These are phyloP conservation scores for Talaromyces nanjingensis DNA, from an alignment of 495 filamentous ascomycete genomes.

Conservation along the genomic window DNA sequence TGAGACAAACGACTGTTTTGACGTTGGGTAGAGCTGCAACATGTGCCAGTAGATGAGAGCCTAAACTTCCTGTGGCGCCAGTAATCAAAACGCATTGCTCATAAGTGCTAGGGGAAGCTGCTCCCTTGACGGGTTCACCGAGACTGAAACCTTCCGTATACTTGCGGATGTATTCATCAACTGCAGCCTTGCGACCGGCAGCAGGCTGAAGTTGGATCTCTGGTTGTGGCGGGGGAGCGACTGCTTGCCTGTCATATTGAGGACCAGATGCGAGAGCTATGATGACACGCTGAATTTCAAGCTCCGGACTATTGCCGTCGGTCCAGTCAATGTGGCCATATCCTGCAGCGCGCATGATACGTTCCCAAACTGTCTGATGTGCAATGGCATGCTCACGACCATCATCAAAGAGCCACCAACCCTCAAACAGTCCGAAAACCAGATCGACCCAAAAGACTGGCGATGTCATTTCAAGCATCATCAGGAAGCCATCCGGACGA, in stretches of 20 bases:
- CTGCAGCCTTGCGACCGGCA: constrained; percentile 14
- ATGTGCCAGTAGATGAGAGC: constrained; percentile 37
- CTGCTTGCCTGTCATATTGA: constrained; percentile 1
- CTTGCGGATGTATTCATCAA: constrained; percentile 24
- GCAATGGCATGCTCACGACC: constrained; percentile 40
- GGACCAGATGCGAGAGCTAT: constrained; percentile 28
- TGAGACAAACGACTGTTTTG: constrained; percentile 38
- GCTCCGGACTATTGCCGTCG: constrained; percentile 12
- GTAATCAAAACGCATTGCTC: constrained; percentile 39
- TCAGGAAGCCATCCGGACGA: constrained; percentile 29
- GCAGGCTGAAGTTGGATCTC: background rate
- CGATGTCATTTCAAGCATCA: constrained; percentile 28
- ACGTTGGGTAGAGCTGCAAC: constrained; percentile 29
- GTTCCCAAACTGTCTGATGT: constrained; percentile 27
- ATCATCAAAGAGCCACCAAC: constrained; percentile 50
- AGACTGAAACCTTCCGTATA: constrained; percentile 11
- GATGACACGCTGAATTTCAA: constrained; percentile 33
- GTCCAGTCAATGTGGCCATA: constrained; percentile 45
- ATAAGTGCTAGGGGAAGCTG: background rate
- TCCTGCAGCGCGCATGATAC: constrained; percentile 29
- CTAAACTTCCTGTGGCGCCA: constrained; percentile 45
- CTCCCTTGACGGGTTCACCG: background rate
- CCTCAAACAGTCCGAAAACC: constrained; percentile 43
- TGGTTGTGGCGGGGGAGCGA: background rate
- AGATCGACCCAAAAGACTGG: constrained; percentile 39